phyloP scores from a whole-genome alignment of 768 basidiomycete species.

The Boletus tylopilopsis region DNA sequence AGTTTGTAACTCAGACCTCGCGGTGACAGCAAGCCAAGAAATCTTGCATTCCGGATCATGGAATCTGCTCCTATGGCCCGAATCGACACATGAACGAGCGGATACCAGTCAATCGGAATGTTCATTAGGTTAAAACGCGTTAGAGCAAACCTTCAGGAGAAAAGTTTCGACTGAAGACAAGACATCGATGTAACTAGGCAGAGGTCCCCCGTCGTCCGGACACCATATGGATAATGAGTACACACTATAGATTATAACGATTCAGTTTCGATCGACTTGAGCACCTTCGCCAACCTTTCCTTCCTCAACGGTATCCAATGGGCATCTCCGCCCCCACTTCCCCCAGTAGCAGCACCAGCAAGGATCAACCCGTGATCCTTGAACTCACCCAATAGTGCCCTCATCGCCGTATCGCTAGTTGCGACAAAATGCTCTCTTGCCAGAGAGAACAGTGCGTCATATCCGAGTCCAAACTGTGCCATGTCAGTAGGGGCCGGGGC shows the following conservation, averaged over 20 bases:
- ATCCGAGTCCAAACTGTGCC: slow-evolving; percentile 55
- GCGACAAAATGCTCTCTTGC: slow-evolving; percentile 86
- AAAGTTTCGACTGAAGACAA: too few species aligned
- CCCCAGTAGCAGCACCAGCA: slow-evolving; percentile 35
- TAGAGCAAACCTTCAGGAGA: too few species aligned
- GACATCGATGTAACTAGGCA: too few species aligned
- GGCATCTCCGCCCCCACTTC: slow-evolving; percentile 49
- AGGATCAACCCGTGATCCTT: slow-evolving; percentile 87
- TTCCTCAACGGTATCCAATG: slow-evolving; percentile 87
- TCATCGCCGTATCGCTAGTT: slow-evolving; percentile 79
- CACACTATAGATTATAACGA: slow-evolving; percentile 7
- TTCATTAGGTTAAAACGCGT: too few species aligned
- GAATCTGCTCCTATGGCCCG: too few species aligned
- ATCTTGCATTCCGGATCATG: too few species aligned
- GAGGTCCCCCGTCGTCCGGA: not conserved
- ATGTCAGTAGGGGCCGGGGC: slow-evolving; percentile 10
- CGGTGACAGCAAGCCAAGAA: too few species aligned
- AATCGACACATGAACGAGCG: too few species aligned
- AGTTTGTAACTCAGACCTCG: too few species aligned
- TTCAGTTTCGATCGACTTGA: slow-evolving; percentile 30
- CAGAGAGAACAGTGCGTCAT: slow-evolving; percentile 65
- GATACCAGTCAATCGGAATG: too few species aligned
- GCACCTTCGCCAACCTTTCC: slow-evolving; percentile 58
- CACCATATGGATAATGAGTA: not conserved
- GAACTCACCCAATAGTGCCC: slow-evolving; percentile 84